A percentile compares a stretch with the other conserved stretches of the same genome.
These are phyloP conservation scores for Xenosphaeropsis pyriputrescens DNA, from an alignment of 2,329 filamentous ascomycete species.

Conservation along the genomic window DNA sequence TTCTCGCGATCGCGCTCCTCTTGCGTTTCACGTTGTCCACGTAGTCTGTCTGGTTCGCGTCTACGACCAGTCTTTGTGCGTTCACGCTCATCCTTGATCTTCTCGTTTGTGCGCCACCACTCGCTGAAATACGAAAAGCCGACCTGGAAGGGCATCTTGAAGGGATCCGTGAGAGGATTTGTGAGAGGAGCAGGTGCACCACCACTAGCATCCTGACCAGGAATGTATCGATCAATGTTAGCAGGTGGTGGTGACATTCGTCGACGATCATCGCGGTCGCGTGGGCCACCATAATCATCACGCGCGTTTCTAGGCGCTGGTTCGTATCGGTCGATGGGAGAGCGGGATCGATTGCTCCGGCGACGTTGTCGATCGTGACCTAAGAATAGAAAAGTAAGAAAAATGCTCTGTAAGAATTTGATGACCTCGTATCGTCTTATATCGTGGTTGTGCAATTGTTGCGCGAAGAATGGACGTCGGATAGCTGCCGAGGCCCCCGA, in stretches of 20 bases:
- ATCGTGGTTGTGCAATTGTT: too few relatives aligned
- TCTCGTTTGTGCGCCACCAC: conserved; percentile 74
- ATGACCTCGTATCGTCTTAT: too few relatives aligned
- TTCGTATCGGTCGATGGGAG: conserved; percentile 69
- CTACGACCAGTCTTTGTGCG: conserved; percentile 54
- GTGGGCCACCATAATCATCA: conserved; percentile 46
- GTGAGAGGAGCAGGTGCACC: conserved; percentile 27
- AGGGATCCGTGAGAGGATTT: conserved; percentile 60
- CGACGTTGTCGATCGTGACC: conserved; percentile 38
- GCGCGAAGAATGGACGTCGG: too few relatives aligned
- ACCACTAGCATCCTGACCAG: conserved; percentile 46
- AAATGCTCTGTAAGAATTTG: not conserved
- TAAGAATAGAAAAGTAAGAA: conserved; percentile 15
- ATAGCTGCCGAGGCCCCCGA: too few relatives aligned
- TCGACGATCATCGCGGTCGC: conserved; percentile 46
- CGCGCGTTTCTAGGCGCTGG: conserved; percentile 43
- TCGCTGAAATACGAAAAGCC: conserved; percentile 78
- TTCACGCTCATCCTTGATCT: conserved; percentile 71
- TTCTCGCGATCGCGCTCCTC: conserved; percentile 72
- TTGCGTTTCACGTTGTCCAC: conserved; percentile 47
- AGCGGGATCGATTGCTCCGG: conserved; percentile 51
- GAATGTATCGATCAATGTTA: conserved; percentile 76
- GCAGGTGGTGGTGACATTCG: conserved; percentile 43
- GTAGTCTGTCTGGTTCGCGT: conserved; percentile 46
- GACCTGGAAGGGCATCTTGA: conserved; percentile 63